phyloP scores from a whole-genome alignment of 2,329 filamentous ascomycete species.

The Aspergillus sp. region DNA sequence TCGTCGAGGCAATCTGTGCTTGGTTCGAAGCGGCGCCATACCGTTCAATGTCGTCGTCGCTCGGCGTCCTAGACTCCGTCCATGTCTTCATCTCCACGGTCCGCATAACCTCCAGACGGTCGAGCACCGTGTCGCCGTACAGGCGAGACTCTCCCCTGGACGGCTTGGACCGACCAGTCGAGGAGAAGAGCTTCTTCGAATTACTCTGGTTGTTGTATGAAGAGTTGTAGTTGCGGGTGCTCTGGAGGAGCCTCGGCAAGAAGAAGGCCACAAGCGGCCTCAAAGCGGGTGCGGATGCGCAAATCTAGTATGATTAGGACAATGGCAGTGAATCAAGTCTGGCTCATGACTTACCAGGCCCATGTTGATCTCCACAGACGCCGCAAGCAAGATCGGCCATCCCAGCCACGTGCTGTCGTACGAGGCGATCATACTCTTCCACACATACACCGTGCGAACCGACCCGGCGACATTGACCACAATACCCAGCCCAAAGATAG shows the following conservation, averaged over 20 bases:
- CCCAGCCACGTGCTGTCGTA: slow-evolving; percentile 36
- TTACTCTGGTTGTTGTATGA: slow-evolving; percentile 18
- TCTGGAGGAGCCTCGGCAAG: slow-evolving; percentile 30
- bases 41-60: slow-evolving; percentile 14
- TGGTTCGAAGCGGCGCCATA: slow-evolving; percentile 19
- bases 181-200: slow-evolving; percentile 22
- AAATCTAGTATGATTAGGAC: slow-evolving; percentile 27
- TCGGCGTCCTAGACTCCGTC: slow-evolving; percentile 22
- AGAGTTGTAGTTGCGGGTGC: slow-evolving; percentile 20
- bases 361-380: slow-evolving; percentile 33
- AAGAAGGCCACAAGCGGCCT: slow-evolving; percentile 34
- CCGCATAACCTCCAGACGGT: slow-evolving; percentile 31
- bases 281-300: slow-evolving; percentile 36
- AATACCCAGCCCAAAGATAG: slow-evolving; percentile 38
- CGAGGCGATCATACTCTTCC: slow-evolving; percentile 29
- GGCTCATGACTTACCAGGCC: slow-evolving; percentile 29
- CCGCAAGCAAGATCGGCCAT: slow-evolving; percentile 33
- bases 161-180: slow-evolving; percentile 20
- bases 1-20: slow-evolving; percentile 13
- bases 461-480: slow-evolving; percentile 36
- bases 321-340: not conserved
- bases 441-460: slow-evolving; percentile 35
- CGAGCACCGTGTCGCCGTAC: slow-evolving; percentile 12
- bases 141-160: slow-evolving; percentile 9
- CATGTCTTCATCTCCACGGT: slow-evolving; percentile 37